Evolutionary conservation across 352 stramenopile species (phyloP).

Genomic region (Phytophthora foliorum): DNA sequence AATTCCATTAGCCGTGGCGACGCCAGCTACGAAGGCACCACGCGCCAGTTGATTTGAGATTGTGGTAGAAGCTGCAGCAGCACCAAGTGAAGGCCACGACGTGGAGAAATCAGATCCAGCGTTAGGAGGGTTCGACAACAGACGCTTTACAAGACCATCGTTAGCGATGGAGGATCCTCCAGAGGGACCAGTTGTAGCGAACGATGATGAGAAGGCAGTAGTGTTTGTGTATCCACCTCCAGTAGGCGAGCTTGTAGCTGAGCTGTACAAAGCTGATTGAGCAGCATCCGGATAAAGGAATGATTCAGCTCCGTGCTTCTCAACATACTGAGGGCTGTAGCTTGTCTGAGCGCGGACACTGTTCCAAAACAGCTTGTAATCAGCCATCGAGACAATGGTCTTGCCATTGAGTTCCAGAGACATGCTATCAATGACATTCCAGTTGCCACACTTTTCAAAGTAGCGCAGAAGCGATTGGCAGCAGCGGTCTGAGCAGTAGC

Average conservation of each 20-base stretch:
- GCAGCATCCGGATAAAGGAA: not conserved
- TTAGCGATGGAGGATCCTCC: not conserved
- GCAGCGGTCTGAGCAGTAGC: not conserved
- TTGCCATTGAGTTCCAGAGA: slow-evolving; percentile 14
- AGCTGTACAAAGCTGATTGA: not conserved
- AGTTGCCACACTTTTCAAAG: not conserved
- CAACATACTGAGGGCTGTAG: not conserved
- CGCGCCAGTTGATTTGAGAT: slow-evolving; percentile 1
- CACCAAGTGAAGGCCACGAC: not conserved
- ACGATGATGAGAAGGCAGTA: not conserved
- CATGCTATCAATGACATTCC: slow-evolving; percentile 3
- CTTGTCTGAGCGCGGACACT: slow-evolving; percentile 7
- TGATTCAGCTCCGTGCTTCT: not conserved
- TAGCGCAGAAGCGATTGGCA: not conserved
- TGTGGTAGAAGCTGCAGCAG: not conserved
- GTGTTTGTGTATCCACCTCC: not conserved
- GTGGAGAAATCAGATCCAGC: slow-evolving; percentile 1
- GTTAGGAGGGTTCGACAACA: not conserved
- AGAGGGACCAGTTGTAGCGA: not conserved
- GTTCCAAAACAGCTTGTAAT: slow-evolving; percentile 15
- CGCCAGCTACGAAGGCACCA: slow-evolving; percentile 7
- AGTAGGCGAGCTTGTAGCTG: not conserved
- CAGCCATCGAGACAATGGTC: slow-evolving; percentile 6
- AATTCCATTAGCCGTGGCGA: not conserved
- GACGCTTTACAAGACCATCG: not conserved